phyloP scores from a whole-genome alignment of 1,284 basidiomycete genomes.

The Acaromyces ingoldii region DNA sequence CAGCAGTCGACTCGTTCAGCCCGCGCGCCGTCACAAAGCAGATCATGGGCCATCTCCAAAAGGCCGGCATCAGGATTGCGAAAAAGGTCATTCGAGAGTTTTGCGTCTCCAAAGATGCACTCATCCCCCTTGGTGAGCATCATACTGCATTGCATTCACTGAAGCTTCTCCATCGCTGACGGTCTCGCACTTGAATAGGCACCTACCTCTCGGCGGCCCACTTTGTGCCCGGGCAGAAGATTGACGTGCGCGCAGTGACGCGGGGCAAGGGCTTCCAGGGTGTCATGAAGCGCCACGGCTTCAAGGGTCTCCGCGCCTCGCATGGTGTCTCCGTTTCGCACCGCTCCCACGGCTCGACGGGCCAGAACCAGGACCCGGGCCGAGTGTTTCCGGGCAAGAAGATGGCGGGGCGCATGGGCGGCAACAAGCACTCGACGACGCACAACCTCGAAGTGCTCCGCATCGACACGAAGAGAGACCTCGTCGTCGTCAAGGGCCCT shows the following conservation, averaged over 20 bases:
- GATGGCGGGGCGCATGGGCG: constrained; percentile 94
- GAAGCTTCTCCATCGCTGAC: constrained; percentile 4
- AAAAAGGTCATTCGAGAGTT: constrained; percentile 89
- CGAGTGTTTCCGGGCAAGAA: constrained; percentile 94
- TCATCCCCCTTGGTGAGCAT: constrained; percentile 73
- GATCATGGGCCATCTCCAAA: constrained; percentile 85
- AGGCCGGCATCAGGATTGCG: constrained; percentile 67
- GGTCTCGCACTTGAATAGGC: constrained; percentile 56
- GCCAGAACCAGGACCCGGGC: constrained; percentile 83
- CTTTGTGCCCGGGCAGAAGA: constrained; percentile 94
- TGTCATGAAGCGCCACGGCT: constrained; percentile 94
- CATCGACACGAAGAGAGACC: constrained; percentile 75
- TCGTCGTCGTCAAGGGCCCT: constrained; percentile 71
- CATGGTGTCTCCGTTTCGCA: constrained; percentile 96
- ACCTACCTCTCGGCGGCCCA: constrained; percentile 85
- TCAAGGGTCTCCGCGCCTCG: constrained; percentile 82
- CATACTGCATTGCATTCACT: not conserved
- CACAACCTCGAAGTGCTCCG: constrained; percentile 87
- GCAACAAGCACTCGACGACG: constrained; percentile 53
- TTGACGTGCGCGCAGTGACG: constrained; percentile 90
- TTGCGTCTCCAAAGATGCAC: constrained; percentile 77
- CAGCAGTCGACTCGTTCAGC: constrained; percentile 58
- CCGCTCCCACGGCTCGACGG: constrained; percentile 86
- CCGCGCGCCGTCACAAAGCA: constrained; percentile 63
- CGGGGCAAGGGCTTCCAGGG: constrained; percentile 96